phyloP scores from a whole-genome alignment of 768 basidiomycete genomes.

The Strobilomyces dryophilus region DNA sequence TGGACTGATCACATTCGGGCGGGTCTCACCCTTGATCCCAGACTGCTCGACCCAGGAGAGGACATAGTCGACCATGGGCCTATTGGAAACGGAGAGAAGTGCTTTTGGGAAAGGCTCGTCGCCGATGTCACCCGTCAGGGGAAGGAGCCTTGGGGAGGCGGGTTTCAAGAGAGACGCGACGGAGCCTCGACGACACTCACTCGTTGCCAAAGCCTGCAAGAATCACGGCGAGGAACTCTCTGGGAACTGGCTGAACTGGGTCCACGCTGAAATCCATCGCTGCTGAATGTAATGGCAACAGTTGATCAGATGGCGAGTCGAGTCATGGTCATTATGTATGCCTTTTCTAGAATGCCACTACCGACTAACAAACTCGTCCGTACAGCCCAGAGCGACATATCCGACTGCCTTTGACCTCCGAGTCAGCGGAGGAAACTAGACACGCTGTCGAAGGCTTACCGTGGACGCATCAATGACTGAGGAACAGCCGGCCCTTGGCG shows the following conservation, averaged over 20 bases:
- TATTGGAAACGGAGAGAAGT: constrained; percentile 82
- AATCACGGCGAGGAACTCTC: constrained; percentile 85
- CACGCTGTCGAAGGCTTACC: constrained; percentile 9
- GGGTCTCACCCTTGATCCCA: constrained; percentile 67
- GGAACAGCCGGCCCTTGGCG: constrained; percentile 71
- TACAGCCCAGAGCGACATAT: background rate
- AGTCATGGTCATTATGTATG: constrained; percentile 10
- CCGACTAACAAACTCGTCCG: background rate
- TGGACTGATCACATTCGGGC: background rate
- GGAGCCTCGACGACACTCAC: constrained; percentile 39
- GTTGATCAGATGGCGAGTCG: constrained; percentile 2
- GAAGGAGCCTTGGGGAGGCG: constrained; percentile 52
- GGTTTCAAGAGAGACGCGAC: background rate
- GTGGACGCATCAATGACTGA: constrained; percentile 59
- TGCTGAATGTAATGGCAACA: background rate
- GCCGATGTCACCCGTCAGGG: constrained; percentile 73
- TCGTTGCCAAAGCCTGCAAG: constrained; percentile 91
- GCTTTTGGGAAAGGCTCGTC: constrained; percentile 85
- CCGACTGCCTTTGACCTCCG: background rate
- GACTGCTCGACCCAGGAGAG: constrained; percentile 86
- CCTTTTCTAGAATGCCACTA: constrained; percentile 17
- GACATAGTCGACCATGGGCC: constrained; percentile 79
- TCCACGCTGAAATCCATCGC: constrained; percentile 63
- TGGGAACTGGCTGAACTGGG: constrained; percentile 47
- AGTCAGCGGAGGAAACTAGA: background rate